phyloP scores from a whole-genome alignment of 495 filamentous ascomycete genomes.

The Penicillium atrosanguineum region DNA sequence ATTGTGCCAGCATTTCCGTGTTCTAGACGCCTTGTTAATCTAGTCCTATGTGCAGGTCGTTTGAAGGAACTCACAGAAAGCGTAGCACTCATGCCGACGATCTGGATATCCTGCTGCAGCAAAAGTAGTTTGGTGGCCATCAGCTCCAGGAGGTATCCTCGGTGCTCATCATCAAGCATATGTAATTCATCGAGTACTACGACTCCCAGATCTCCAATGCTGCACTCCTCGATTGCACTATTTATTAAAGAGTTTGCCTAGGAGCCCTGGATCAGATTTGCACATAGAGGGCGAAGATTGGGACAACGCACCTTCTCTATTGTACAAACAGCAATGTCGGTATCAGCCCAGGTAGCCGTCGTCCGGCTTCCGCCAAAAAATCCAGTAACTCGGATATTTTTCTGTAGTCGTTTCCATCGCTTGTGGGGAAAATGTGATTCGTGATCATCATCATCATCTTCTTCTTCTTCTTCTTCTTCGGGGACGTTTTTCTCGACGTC shows the following conservation, averaged over 20 bases:
- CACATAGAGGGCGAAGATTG: not conserved
- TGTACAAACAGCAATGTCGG: slow-evolving; percentile 78
- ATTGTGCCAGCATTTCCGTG: slow-evolving; percentile 62
- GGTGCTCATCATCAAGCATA: slow-evolving; percentile 76
- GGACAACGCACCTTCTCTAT: slow-evolving; percentile 68
- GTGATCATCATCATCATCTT: slow-evolving; percentile 22
- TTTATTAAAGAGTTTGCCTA: slow-evolving; percentile 82
- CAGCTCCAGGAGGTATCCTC: slow-evolving; percentile 81
- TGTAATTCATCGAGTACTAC: slow-evolving; percentile 80
- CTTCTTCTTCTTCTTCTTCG: slow-evolving; percentile 32
- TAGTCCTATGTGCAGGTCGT: not conserved
- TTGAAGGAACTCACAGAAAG: slow-evolving; percentile 49
- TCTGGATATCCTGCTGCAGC: slow-evolving; percentile 66
- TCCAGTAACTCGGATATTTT: slow-evolving; percentile 61
- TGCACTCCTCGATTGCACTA: slow-evolving; percentile 68
- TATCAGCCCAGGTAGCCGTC: slow-evolving; percentile 65
- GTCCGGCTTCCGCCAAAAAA: slow-evolving; percentile 73
- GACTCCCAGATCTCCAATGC: slow-evolving; percentile 59
- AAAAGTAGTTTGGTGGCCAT: slow-evolving; percentile 74
- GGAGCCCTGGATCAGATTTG: not conserved
- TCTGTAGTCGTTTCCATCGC: slow-evolving; percentile 34
- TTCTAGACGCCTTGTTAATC: slow-evolving; percentile 48
- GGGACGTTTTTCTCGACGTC: slow-evolving; percentile 52
- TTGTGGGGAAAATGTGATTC: slow-evolving; percentile 20
- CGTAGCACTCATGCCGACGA: slow-evolving; percentile 83